Evolutionary conservation across 1,284 basidiomycete genomes (phyloP).

Genomic region (Singerocomus inundabilis): DNA sequence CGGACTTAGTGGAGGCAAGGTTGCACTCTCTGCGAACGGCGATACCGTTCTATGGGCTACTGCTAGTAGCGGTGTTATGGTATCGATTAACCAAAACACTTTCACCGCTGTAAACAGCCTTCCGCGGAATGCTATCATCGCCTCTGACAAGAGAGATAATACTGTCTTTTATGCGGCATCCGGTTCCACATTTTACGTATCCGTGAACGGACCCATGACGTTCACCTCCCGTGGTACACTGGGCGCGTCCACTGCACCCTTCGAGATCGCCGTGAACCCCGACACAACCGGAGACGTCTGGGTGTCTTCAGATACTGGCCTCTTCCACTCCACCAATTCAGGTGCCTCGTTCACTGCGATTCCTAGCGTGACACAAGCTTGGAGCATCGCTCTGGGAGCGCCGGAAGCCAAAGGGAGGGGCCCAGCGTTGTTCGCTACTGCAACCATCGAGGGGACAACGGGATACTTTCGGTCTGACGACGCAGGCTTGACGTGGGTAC

Average conservation of each 20-base stretch:
- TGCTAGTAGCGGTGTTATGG: conserved; percentile 4
- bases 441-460: background rate
- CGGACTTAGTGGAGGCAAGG: conserved; percentile 5
- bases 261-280: conserved; percentile 10
- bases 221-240: conserved; percentile 3
- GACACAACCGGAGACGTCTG: conserved; percentile 8
- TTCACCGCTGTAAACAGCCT: conserved; percentile 8
- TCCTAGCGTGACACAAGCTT: conserved; percentile 2
- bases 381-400: conserved; percentile 9
- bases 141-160: conserved; percentile 12
- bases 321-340: conserved; percentile 6
- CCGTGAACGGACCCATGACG: conserved; percentile 5
- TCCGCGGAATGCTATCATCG: conserved; percentile 5
- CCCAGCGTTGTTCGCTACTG: conserved; percentile 9
- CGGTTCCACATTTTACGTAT: conserved; percentile 9
- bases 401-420: background rate
- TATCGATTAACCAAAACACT: conserved; percentile 9
- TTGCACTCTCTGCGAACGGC: conserved; percentile 11
- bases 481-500: conserved; percentile 55
- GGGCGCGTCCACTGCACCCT: conserved; percentile 5
- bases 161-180: conserved; percentile 11
- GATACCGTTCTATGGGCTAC: conserved; percentile 9
- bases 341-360: background rate
- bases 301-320: conserved; percentile 11
- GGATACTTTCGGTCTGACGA: conserved; percentile 55